Conservation (phyloP, 495 filamentous ascomycete genomes). For the Daldinia decipiens region DNA sequence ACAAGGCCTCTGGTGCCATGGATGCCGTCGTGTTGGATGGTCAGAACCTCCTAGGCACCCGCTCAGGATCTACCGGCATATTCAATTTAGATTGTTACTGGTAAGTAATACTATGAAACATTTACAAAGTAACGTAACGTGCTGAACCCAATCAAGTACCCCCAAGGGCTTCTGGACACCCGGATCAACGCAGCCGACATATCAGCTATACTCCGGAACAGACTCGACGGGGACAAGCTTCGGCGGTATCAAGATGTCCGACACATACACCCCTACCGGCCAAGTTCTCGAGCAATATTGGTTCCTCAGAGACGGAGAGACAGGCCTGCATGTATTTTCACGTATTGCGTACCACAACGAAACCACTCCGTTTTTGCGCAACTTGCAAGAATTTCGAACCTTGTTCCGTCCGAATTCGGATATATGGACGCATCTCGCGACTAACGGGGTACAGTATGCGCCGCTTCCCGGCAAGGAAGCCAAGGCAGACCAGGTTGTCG, state of each 20-base stretch:
- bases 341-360: constrained; percentile 65
- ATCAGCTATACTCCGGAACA: constrained; percentile 58
- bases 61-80: constrained; percentile 43
- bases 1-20: constrained; percentile 59
- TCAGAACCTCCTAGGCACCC: constrained; percentile 57
- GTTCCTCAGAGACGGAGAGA: constrained; percentile 66
- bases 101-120: constrained; percentile 39
- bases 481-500: constrained; percentile 54
- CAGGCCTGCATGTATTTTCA: constrained; percentile 65
- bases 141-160: constrained; percentile 55
- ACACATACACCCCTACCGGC: constrained; percentile 61
- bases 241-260: constrained; percentile 61
- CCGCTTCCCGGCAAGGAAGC: constrained; percentile 61
- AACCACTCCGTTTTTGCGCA: constrained; percentile 63
- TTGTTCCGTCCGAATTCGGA: constrained; percentile 64
- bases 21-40: constrained; percentile 58
- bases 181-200: constrained; percentile 54
- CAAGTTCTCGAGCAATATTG: constrained; percentile 66
- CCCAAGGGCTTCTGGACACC: constrained; percentile 64
- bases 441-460: constrained; percentile 61
- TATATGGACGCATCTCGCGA: constrained; percentile 66
- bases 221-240: constrained; percentile 59
- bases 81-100: constrained; percentile 50
- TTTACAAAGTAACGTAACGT: constrained; percentile 38
- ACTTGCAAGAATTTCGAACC: constrained; percentile 65